These are phyloP conservation scores for Pisolithus thermaeus DNA, from an alignment of 1,284 basidiomycete genomes.

Conservation along the genomic window DNA sequence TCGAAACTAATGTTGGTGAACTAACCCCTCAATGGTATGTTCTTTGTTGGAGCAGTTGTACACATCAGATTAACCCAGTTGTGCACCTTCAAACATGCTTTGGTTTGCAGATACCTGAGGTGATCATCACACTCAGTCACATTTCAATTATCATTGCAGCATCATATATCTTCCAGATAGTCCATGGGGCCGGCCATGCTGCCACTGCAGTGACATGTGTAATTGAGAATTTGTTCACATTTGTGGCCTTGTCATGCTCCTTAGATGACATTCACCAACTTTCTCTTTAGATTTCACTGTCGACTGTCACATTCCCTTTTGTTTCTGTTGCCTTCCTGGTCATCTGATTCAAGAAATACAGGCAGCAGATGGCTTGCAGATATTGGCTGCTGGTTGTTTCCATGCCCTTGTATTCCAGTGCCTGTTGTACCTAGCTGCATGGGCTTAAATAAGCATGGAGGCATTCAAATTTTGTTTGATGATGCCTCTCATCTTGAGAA, in stretches of 20 bases:
- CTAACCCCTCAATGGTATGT: constrained; percentile 5
- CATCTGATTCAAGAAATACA: constrained; percentile 35
- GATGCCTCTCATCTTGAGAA: constrained; percentile 45
- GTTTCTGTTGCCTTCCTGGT: constrained; percentile 60
- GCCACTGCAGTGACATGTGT: constrained; percentile 60
- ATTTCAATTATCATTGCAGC: constrained; percentile 54
- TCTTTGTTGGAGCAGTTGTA: constrained; percentile 40
- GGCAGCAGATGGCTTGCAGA: constrained; percentile 41
- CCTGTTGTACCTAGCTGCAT: constrained; percentile 31
- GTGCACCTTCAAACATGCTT: not conserved
- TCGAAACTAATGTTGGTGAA: not conserved
- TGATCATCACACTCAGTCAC: constrained; percentile 65
- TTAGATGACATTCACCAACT: constrained; percentile 42
- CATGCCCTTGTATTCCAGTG: constrained; percentile 56
- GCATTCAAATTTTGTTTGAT: constrained; percentile 35
- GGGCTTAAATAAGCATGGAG: constrained; percentile 20
- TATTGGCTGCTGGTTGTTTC: constrained; percentile 63
- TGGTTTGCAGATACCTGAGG: constrained; percentile 57
- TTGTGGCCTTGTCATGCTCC: constrained; percentile 3
- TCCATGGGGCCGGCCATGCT: constrained; percentile 71
- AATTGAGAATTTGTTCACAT: not conserved
- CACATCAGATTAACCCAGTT: not conserved
- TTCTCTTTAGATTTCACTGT: constrained; percentile 50
- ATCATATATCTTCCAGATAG: constrained; percentile 50
- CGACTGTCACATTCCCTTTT: constrained; percentile 52